phyloP scores from a whole-genome alignment of 768 basidiomycete species.

The Tricholoma saponaceum region DNA sequence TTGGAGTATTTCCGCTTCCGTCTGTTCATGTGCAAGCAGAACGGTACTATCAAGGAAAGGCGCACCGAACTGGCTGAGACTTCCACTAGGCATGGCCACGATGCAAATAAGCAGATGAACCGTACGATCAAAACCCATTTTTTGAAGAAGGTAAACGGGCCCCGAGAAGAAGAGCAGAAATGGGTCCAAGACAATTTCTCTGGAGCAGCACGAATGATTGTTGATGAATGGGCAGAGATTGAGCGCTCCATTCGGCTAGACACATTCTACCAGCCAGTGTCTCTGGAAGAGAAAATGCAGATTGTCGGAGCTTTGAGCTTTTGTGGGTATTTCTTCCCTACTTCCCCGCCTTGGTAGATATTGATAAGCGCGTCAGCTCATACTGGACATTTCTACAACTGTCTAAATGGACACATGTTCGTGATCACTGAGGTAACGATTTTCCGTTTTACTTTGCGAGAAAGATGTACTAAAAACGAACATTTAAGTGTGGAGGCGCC shows the following conservation, averaged over 20 bases:
- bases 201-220: slow-evolving; percentile 29
- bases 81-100: slow-evolving; percentile 8
- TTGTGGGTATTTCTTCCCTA: slow-evolving; percentile 25
- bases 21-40: slow-evolving; percentile 28
- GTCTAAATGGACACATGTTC: slow-evolving; percentile 59
- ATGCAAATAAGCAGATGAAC: slow-evolving; percentile 6
- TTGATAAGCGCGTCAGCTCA: slow-evolving; percentile 21
- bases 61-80: slow-evolving; percentile 21
- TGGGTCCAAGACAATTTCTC: slow-evolving; percentile 46
- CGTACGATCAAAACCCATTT: slow-evolving; percentile 13
- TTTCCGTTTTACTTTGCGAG: neutral
- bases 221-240: slow-evolving; percentile 44
- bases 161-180: slow-evolving; percentile 18
- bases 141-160: slow-evolving; percentile 4
- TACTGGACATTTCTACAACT: slow-evolving; percentile 45
- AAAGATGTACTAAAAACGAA: neutral
- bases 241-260: slow-evolving; percentile 33
- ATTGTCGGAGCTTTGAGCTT: slow-evolving; percentile 51
- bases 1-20: slow-evolving; percentile 51
- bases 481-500: slow-evolving; percentile 54
- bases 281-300: slow-evolving; percentile 46
- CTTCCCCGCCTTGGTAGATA: neutral
- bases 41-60: slow-evolving; percentile 17
- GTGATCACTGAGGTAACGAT: slow-evolving; percentile 49
- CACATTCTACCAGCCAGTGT: slow-evolving; percentile 49